Evolutionary conservation across 148 eudicot genomes (phyloP).

Genomic region (Oxyria digyna): DNA sequence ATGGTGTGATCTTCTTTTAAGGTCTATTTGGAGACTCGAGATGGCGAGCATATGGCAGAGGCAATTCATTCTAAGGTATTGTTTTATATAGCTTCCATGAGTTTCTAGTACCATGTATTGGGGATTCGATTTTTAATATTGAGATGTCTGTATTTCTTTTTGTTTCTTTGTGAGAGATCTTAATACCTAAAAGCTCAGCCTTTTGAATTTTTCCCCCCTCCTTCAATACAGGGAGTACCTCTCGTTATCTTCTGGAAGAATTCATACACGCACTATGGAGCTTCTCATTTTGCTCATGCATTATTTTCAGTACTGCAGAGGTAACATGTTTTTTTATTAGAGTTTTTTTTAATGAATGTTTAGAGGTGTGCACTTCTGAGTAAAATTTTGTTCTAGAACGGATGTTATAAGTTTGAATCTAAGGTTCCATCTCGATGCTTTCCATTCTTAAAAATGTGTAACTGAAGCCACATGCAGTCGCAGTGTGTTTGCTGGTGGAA

Average conservation of each 20-base stretch:
- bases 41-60: conserved; percentile 69
- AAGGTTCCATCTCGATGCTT: not conserved
- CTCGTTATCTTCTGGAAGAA: conserved; percentile 81
- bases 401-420: not conserved
- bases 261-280: conserved; percentile 49
- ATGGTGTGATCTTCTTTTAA: conserved; percentile 17
- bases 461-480: not conserved
- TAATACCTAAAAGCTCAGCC: not conserved
- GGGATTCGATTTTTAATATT: not conserved
- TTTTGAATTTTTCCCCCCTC: not conserved
- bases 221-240: conserved; percentile 63
- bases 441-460: not conserved
- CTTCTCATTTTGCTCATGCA: conserved; percentile 84
- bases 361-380: not conserved
- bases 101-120: conserved; percentile 14
- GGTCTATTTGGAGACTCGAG: conserved; percentile 85
- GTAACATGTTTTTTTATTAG: conserved; percentile 20
- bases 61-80: conserved; percentile 68
- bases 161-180: conserved; percentile 3
- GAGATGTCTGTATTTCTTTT: not conserved
- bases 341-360: not conserved
- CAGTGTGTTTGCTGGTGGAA: not conserved
- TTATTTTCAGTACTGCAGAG: conserved; percentile 80
- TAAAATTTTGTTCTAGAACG: not conserved
- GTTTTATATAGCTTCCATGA: not conserved